Conservation (phyloP, 805 yeast species). For the Brettanomyces nanus region DNA sequence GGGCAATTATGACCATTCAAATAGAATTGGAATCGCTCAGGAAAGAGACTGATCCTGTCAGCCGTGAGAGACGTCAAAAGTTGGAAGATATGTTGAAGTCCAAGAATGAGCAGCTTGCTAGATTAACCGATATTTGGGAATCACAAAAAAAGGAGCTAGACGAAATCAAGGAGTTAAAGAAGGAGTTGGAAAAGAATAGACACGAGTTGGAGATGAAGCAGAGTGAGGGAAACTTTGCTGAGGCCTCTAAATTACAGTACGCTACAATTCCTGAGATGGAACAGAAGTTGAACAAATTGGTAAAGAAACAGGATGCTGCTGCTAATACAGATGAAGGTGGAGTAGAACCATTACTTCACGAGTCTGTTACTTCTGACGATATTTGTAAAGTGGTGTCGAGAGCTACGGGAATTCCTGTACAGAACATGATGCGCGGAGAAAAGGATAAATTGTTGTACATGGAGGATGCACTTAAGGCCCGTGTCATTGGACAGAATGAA, state of each 20-base stretch:
- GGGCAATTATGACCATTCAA: conserved; percentile 86
- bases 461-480: conserved; percentile 69
- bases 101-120: conserved; percentile 56
- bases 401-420: conserved; percentile 94
- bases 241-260: conserved; percentile 85
- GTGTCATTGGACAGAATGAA: conserved; percentile 93
- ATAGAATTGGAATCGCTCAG: conserved; percentile 90
- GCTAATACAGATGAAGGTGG: conserved; percentile 26
- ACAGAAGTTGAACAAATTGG: conserved; percentile 42
- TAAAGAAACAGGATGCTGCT: conserved; percentile 23
- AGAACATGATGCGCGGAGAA: conserved; percentile 86
- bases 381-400: conserved; percentile 86
- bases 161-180: conserved; percentile 68
- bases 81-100: conserved; percentile 57
- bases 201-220: conserved; percentile 76
- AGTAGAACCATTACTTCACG: conserved; percentile 52
- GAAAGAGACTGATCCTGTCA: conserved; percentile 83
- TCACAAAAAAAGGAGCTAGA: conserved; percentile 71
- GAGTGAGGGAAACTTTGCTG: conserved; percentile 77
- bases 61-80: conserved; percentile 68
- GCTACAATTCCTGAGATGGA: conserved; percentile 78
- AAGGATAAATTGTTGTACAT: conserved; percentile 82
- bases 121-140: conserved; percentile 83
- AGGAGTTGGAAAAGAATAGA: conserved; percentile 76
- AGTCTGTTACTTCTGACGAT: conserved; percentile 89